Base-by-base conservation (phyloP, 495 filamentous ascomycete genomes). In the Penicillium diatomitis region DNA sequence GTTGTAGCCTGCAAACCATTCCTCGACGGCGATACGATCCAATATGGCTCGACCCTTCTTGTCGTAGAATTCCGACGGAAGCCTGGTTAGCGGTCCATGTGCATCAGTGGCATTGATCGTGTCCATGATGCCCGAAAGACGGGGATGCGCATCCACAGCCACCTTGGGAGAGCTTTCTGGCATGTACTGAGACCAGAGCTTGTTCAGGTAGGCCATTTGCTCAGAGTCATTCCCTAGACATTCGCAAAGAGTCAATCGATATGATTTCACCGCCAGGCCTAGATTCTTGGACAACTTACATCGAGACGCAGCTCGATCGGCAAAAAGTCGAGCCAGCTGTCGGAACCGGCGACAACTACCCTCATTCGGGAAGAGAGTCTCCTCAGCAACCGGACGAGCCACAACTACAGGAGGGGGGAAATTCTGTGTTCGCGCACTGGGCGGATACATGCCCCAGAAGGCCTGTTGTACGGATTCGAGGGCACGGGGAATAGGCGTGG, bases 311-410 rank as follows among this genome's bases (percentile, higher is more conserved):
- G 90, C 78, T 5, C 87, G 76, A 44, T 90, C 77, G 2, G 90
- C 90, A 63, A 96, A 98, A 0, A 84, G 84, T 27, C 82, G 68
- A 2, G 82, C 78, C 6, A 98, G 76, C 44, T 91, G 86, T 29
- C 80, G 80, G 62, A 96, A 92, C 8, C 92, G 78, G 35, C 83
- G 78, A 65, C 92, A 98, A 63, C 82, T 87, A 43, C 75, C 69
- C 47, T 95, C 89, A 61, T 97, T 98, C 0, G 92, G 92, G 63
- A 85, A 96, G 0, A 98, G 71, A 0, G 91, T 96, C 69, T 98
- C 92, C 47, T 96, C 90, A 1, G 76, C 74, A 0, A 82, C 76
- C 4, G 81, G 74, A 8, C 89, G 74, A 0, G 78, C 83, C 8
- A 95, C 66, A 57, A 95, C 88, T 7, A 86, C 86, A 0, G 87